Base-by-base conservation (phyloP, 1,284 basidiomycete genomes). In the Polyporus tsugae region DNA sequence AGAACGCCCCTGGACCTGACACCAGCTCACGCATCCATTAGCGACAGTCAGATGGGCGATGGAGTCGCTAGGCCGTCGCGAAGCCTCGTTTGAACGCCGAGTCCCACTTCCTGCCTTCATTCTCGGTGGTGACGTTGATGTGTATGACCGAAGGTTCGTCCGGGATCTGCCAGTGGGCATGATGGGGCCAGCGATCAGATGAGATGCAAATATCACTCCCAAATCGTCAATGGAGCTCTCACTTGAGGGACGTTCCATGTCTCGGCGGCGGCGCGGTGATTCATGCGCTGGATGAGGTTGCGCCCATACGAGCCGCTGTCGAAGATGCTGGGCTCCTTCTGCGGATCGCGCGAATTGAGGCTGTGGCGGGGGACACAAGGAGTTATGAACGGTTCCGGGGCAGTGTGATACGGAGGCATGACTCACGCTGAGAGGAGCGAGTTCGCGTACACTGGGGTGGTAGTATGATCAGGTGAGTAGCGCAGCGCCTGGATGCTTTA, bases 181-280 rank as follows among this genome's bases (percentile, higher is more conserved):
- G 4, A 11, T n/a, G 4, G 10, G 10, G 52, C 25, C 17, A 33
- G 29, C 6, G 7, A 53, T 7, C 22, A 33, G 6, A 36, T 33
- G 5, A 33, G 52, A n/a, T 33, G 13, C 19, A n/a, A n/a, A 2
- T 7, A 6, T 25, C n/a, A 25, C 46, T 22, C 25, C n/a, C 6
- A 33, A 2, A 6, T 10, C 22, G 53, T 15, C 6, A 57, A 33
- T 17, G 13, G 38, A 3, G 36, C 11, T 2, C 60, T 22, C 46
- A 52, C 61, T 44, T 62, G 61, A 4, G 61, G 61, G 10, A 38
- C 61, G 46, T 62, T 62, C 61, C 61, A 62, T 13, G 44, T 52
- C 33, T 49, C 46, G 6, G 42, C 46, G 9, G 61, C 61, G 6
- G 61, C 46, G 15, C 61, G 61, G 4, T 19, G 61, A 33, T 62